Evolutionary conservation across 306 rosid species (phyloP).

Genomic region (Lablab purpureus): DNA sequence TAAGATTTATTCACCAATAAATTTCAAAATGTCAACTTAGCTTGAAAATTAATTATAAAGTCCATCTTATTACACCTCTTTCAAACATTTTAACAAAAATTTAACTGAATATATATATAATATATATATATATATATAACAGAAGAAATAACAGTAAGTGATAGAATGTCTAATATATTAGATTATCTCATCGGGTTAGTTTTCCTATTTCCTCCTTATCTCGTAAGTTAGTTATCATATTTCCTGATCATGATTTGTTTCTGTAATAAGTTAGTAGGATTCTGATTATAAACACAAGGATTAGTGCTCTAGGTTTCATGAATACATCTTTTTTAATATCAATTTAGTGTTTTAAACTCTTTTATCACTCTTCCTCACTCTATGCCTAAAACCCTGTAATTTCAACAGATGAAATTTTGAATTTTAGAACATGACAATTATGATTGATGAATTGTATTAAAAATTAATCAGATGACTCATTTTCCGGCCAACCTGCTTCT

Average conservation of each 20-base stretch:
- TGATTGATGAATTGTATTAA: not conserved
- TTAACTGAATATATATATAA: conserved; percentile 19
- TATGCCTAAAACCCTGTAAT: not conserved
- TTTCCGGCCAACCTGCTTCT: conserved; percentile 27
- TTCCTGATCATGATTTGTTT: not conserved
- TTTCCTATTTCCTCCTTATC: not conserved
- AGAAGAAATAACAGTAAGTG: not conserved
- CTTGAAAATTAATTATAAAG: not conserved
- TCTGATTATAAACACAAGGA: not conserved
- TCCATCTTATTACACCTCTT: not conserved
- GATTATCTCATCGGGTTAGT: not conserved
- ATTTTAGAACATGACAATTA: conserved; percentile 28
- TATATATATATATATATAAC: too few species aligned
- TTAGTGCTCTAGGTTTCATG: conserved; percentile 13
- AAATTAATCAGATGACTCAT: conserved; percentile 27
- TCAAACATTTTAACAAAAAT: not conserved
- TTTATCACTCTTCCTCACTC: not conserved
- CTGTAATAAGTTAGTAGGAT: not conserved
- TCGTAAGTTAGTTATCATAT: not conserved
- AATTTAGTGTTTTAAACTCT: not conserved
- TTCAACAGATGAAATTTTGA: not conserved
- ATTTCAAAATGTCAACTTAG: not conserved
- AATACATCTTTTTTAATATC: not conserved
- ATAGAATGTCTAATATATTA: not conserved
- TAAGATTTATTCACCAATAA: not conserved